Evolutionary conservation across 1,284 basidiomycete genomes (phyloP).

Genomic region (Gymnopus androsaceus): DNA sequence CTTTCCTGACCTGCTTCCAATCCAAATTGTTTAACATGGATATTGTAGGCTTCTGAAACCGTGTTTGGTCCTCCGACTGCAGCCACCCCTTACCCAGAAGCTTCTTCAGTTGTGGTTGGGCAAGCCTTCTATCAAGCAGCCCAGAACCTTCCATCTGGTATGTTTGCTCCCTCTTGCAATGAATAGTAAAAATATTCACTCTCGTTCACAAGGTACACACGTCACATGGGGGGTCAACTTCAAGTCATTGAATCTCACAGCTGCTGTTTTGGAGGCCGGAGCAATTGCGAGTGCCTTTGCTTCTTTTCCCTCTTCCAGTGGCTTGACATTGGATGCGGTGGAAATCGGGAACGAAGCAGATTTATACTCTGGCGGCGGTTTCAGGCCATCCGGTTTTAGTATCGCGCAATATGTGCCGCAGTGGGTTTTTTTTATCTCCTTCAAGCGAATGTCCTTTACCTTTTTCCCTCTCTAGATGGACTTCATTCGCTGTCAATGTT

Average conservation of each 20-base stretch:
- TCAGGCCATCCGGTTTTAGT: slow-evolving; percentile 45
- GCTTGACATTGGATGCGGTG: slow-evolving; percentile 55
- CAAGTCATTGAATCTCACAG: slow-evolving; percentile 55
- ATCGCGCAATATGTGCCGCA: slow-evolving; percentile 53
- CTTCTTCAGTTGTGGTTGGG: slow-evolving; percentile 55
- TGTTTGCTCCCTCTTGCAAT: not conserved
- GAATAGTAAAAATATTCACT: not conserved
- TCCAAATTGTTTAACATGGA: not conserved
- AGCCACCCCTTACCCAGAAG: slow-evolving; percentile 66
- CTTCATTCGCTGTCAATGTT: slow-evolving; percentile 14
- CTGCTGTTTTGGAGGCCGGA: slow-evolving; percentile 57
- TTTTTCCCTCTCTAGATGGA: slow-evolving; percentile 12
- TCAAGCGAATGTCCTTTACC: slow-evolving; percentile 8
- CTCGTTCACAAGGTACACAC: slow-evolving; percentile 35
- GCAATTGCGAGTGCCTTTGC: slow-evolving; percentile 58
- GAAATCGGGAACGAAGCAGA: slow-evolving; percentile 57
- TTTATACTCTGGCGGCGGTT: slow-evolving; percentile 53
- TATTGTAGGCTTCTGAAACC: slow-evolving; percentile 39
- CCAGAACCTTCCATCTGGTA: slow-evolving; percentile 54
- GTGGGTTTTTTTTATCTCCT: slow-evolving; percentile 43
- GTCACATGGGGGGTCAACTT: slow-evolving; percentile 77
- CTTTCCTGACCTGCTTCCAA: not conserved
- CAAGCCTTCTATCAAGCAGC: slow-evolving; percentile 52
- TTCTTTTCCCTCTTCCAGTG: slow-evolving; percentile 35
- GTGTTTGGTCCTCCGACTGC: slow-evolving; percentile 51